Evolutionary conservation across 83 land plant genomes (phyloP), one percentile per base, ranked within the genome.

Genomic region (Picea engelmannii): DNA sequence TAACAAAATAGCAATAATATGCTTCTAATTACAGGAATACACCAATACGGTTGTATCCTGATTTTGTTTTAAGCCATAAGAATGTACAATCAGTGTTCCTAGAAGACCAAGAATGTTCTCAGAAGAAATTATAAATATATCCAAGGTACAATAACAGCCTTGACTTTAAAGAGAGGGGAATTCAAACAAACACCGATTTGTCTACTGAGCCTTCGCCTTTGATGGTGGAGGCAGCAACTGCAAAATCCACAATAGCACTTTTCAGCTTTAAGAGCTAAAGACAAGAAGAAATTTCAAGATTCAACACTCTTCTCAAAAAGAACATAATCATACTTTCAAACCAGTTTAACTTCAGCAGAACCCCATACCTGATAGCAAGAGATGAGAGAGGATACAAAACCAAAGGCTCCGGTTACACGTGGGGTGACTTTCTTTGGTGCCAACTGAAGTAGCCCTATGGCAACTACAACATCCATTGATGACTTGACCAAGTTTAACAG

Each of bases 381-480:
- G 40, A 96, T 96, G 52, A 92, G 89, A 7, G 99, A 96, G 78
- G 87, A 88, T 55, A 92, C 70, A 35, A 95, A 92, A 78, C 99
- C 98, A 82, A 93, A 82, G 52, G 84, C 99, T 73, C 99, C 99
- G 25, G 98, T 95, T 12, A 95, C 91, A 78, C 99, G 95, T 9
- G 99, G 96, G 18, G 92, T 96, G 83, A 96, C 91, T 69, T 91
- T 95, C 82, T 87, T 87, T 27, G 99, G 98, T 35, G 93, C 94
- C 83, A 96, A 73, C 89, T 95, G 96, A 81, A 96, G 98, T 76
- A 96, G 88, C 62, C 99, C 99, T 74, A 90, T 90, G n/a, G 98
- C 96, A 24, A 96, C 99, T 64, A 94, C 91, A 65, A 90, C 85
- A 81, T 96, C 99, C 89, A 96, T 68, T 11, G 87, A 80, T 38